Evolutionary conservation across 768 basidiomycete species (phyloP).

Genomic region (Psilocybe azurescens): DNA sequence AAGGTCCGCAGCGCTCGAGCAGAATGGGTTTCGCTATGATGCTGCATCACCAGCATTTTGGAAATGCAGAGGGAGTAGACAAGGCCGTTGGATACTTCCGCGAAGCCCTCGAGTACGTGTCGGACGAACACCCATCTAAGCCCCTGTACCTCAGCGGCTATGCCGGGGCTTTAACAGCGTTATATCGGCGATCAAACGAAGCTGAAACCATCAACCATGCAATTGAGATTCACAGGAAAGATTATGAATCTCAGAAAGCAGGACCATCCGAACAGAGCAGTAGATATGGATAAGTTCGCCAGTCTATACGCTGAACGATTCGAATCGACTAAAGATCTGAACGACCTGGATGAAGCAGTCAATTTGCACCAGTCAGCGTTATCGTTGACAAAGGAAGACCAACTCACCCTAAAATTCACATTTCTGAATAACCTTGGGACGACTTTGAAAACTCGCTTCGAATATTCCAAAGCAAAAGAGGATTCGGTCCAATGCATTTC

Average conservation of each 20-base stretch:
- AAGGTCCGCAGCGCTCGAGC: not conserved
- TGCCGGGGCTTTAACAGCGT: not conserved
- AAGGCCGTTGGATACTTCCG: not conserved
- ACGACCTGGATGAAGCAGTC: constrained; percentile 2
- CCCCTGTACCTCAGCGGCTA: constrained; percentile 8
- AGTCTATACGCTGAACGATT: not conserved
- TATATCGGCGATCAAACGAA: not conserved
- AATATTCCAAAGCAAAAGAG: not conserved
- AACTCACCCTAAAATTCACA: not conserved
- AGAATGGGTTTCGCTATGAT: constrained; percentile 5
- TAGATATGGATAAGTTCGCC: not conserved
- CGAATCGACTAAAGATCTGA: not conserved
- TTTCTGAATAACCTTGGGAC: constrained; percentile 5
- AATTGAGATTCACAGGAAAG: constrained; percentile 7
- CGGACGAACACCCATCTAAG: constrained; percentile 6
- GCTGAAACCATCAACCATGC: not conserved
- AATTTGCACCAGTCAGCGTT: not conserved
- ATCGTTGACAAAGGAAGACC: constrained; percentile 4
- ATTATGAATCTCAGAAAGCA: not conserved
- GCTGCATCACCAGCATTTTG: constrained; percentile 10
- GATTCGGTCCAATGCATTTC: not conserved
- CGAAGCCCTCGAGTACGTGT: constrained; percentile 5
- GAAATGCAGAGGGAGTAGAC: not conserved
- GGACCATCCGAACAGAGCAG: not conserved
- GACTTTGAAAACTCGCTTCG: not conserved